phyloP scores from a whole-genome alignment of 345 rosid genomes.

The Trapa bicornis region DNA sequence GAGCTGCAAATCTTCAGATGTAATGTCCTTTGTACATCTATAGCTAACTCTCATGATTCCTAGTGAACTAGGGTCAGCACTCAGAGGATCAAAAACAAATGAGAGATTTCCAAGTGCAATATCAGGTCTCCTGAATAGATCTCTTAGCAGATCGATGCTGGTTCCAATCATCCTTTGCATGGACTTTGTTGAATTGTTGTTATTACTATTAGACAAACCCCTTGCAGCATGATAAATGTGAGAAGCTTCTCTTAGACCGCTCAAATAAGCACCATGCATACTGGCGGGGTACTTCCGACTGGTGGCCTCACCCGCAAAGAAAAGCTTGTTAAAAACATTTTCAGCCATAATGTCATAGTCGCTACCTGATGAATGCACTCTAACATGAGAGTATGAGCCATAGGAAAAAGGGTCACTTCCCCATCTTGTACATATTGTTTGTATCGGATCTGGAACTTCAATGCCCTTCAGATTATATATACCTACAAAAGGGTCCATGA shows the following conservation, averaged over 20 bases:
- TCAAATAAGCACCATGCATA: conserved; percentile 92
- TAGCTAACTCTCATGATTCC: conserved; percentile 60
- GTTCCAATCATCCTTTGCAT: conserved; percentile 32
- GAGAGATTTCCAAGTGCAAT: conserved; percentile 41
- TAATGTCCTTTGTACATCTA: conserved; percentile 21
- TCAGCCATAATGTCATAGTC: conserved; percentile 81
- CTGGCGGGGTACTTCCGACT: conserved; percentile 93
- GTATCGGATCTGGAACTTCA: conserved; percentile 75
- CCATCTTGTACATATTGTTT: conserved; percentile 88
- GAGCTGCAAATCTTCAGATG: conserved; percentile 31
- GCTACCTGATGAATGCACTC: conserved; percentile 70
- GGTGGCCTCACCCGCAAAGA: conserved; percentile 96
- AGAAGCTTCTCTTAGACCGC: conserved; percentile 96
- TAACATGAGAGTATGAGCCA: conserved; percentile 92
- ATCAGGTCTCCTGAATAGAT: conserved; percentile 67
- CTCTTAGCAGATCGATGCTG: conserved; percentile 34
- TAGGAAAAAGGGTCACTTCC: conserved; percentile 66
- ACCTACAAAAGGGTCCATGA: conserved; percentile 30
- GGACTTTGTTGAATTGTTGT: conserved; percentile 26
- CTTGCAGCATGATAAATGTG: conserved; percentile 32
- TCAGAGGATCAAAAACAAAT: conserved; percentile 46
- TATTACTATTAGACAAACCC: conserved; percentile 10
- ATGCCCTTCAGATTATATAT: conserved; percentile 82
- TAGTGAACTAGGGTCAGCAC: conserved; percentile 39
- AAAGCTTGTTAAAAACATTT: conserved; percentile 50